These are phyloP conservation scores for Amaranthus cruentus DNA, from an alignment of 148 eudicot species.

Conservation along the genomic window DNA sequence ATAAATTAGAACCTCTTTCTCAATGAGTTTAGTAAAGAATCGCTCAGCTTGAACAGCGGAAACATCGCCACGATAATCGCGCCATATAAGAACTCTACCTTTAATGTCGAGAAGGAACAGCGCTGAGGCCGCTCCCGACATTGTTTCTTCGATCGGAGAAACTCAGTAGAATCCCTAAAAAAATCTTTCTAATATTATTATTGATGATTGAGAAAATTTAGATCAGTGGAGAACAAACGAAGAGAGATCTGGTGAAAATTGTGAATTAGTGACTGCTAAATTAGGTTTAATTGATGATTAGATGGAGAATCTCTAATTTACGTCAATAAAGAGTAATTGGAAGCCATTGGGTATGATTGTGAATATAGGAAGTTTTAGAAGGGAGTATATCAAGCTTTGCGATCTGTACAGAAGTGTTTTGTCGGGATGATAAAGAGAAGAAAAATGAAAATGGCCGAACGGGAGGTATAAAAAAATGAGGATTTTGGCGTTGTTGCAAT, in stretches of 20 bases:
- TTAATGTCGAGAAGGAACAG: constrained; percentile 89
- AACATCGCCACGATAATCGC: constrained; percentile 96
- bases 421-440: not conserved
- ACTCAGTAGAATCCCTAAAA: constrained; percentile 20
- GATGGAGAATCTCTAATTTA: not conserved
- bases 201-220: not conserved
- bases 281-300: not conserved
- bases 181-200: not conserved
- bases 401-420: not conserved
- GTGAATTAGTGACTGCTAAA: not conserved
- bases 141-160: constrained; percentile 13
- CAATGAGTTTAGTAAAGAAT: constrained; percentile 89
- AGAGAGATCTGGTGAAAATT: not conserved
- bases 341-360: not conserved
- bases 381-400: not conserved
- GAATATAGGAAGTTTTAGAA: not conserved
- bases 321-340: constrained; percentile 16
- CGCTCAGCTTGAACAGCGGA: constrained; percentile 73
- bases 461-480: no score
- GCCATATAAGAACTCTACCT: constrained; percentile 86
- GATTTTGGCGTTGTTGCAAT: no score
- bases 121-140: constrained; percentile 98
- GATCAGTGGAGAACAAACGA: constrained; percentile 4
- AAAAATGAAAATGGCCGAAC: not conserved
- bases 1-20: constrained; percentile 60